These are phyloP conservation scores for Pyrenula aspistea DNA, from an alignment of 495 filamentous ascomycete species.

Conservation along the genomic window DNA sequence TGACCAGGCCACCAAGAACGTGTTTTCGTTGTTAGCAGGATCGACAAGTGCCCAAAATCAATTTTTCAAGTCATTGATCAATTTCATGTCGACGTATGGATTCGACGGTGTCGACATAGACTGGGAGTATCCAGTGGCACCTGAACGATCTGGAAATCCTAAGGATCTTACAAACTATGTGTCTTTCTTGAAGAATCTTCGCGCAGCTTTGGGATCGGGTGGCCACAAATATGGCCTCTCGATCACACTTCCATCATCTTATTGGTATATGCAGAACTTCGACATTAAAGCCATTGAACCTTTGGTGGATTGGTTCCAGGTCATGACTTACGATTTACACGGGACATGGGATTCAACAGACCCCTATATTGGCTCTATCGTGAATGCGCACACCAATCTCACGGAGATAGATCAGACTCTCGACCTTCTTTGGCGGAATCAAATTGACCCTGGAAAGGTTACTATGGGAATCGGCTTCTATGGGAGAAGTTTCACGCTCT, in stretches of 20 bases:
- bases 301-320: constrained; percentile 37
- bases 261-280: constrained; percentile 43
- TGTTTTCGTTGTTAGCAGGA: constrained; percentile 13
- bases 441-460: constrained; percentile 19
- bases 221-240: constrained; percentile 19
- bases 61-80: constrained; percentile 28
- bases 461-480: constrained; percentile 29
- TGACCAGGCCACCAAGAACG: not conserved
- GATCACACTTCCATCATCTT: constrained; percentile 31
- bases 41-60: constrained; percentile 13
- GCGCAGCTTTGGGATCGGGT: constrained; percentile 9
- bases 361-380: constrained; percentile 9
- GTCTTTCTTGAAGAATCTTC: constrained; percentile 20
- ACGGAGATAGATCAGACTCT: constrained; percentile 21
- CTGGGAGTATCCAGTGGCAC: constrained; percentile 35
- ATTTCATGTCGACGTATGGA: constrained; percentile 29
- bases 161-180: constrained; percentile 31
- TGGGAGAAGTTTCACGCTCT: constrained; percentile 19
- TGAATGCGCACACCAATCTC: constrained; percentile 20
- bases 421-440: constrained; percentile 22
- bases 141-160: constrained; percentile 27
- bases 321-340: constrained; percentile 45
- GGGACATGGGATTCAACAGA: constrained; percentile 8
- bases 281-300: constrained; percentile 23
- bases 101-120: constrained; percentile 45